These are phyloP conservation scores for Grosmannia penicillata DNA, from an alignment of 2,329 filamentous ascomycete genomes.

Conservation along the genomic window DNA sequence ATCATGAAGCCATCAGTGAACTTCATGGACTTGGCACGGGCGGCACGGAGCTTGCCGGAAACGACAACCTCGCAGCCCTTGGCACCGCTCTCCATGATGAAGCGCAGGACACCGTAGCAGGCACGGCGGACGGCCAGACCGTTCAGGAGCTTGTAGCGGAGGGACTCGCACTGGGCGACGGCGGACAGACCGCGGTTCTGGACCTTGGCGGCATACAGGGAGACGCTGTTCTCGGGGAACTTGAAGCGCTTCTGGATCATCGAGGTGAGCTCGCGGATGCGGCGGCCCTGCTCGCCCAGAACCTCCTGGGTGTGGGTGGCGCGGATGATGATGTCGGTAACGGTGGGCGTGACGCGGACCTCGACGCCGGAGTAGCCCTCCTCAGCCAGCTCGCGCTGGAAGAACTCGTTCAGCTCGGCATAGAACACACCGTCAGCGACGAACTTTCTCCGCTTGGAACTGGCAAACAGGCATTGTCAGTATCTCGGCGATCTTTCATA, in stretches of 20 bases:
- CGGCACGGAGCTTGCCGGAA: constrained; percentile 95
- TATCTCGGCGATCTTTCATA: not conserved
- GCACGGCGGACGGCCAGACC: constrained; percentile 96
- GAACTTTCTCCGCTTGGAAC: constrained; percentile 90
- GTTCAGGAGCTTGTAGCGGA: constrained; percentile 99
- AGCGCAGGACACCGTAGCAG: constrained; percentile 99
- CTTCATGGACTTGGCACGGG: constrained; percentile 99
- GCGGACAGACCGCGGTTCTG: constrained; percentile 99
- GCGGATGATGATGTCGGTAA: constrained; percentile 99
- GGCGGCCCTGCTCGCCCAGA: constrained; percentile 97
- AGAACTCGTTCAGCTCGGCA: constrained; percentile 99
- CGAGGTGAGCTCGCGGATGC: constrained; percentile 99
- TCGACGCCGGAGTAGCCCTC: constrained; percentile 99
- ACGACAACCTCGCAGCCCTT: constrained; percentile 99
- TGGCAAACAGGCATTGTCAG: constrained; percentile 20
- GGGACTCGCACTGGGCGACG: constrained; percentile 99
- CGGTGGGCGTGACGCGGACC: constrained; percentile 98
- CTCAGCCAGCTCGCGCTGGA: constrained; percentile 99
- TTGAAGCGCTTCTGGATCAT: constrained; percentile 99
- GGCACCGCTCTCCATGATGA: constrained; percentile 99
- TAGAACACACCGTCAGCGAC: constrained; percentile 99
- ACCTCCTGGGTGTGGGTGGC: constrained; percentile 99
- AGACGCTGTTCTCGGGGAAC: constrained; percentile 99
- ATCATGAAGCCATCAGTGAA: constrained; percentile 99
- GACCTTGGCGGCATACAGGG: constrained; percentile 99